A percentile compares a stretch with the other conserved stretches of the same genome.
These are phyloP conservation scores for Citeromyces matritensis DNA, from an alignment of 805 yeast genomes.

Conservation along the genomic window DNA sequence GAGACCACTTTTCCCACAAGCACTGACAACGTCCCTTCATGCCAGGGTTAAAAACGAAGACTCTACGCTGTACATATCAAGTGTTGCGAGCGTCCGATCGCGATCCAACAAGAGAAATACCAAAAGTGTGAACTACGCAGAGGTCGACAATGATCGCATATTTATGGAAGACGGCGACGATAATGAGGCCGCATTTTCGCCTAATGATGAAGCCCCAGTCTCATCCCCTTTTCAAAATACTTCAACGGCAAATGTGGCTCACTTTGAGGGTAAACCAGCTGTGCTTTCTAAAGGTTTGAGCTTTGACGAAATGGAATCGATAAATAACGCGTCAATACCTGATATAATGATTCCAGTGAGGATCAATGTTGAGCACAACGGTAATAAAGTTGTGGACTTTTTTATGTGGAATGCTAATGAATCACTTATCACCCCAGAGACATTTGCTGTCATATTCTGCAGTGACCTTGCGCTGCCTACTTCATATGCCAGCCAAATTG, in stretches of 20 bases:
- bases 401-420: constrained; percentile 68
- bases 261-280: constrained; percentile 22
- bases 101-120: constrained; percentile 65
- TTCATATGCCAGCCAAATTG: constrained; percentile 44
- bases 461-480: constrained; percentile 73
- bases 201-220: constrained; percentile 5
- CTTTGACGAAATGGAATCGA: constrained; percentile 16
- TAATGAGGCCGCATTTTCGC: constrained; percentile 6
- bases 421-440: constrained; percentile 51
- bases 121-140: constrained; percentile 69
- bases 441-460: constrained; percentile 61
- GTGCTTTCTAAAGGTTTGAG: constrained; percentile 18
- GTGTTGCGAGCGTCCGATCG: constrained; percentile 48
- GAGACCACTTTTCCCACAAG: constrained; percentile 47
- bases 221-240: constrained; percentile 3
- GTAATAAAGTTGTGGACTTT: constrained; percentile 40
- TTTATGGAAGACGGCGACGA: constrained; percentile 10
- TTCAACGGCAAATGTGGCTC: constrained; percentile 6
- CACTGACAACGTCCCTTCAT: constrained; percentile 58
- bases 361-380: constrained; percentile 42
- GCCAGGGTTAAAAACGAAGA: constrained; percentile 61
- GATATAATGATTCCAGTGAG: constrained; percentile 53
- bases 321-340: constrained; percentile 18
- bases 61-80: constrained; percentile 45
- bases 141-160: constrained; percentile 45